These are phyloP conservation scores for Aspergillus fumigatus DNA, from an alignment of 2,329 filamentous ascomycete species.

Conservation along the genomic window DNA sequence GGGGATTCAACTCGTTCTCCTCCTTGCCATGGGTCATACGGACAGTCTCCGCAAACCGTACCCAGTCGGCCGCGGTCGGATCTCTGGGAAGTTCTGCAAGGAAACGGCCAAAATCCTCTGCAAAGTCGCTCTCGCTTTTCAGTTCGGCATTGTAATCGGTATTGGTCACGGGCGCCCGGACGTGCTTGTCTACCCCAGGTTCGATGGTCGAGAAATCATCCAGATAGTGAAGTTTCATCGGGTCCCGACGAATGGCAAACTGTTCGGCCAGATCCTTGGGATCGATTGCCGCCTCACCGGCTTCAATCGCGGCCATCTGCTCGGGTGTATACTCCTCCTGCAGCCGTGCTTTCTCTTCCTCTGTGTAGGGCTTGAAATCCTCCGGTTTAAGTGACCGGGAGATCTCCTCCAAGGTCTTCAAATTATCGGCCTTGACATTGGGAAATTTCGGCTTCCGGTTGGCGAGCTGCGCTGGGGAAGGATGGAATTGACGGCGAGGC, in stretches of 20 bases:
- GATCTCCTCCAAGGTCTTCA: conserved; percentile 22
- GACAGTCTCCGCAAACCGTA: conserved; percentile 43
- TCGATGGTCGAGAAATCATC: conserved; percentile 78
- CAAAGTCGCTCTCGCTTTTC: conserved; percentile 59
- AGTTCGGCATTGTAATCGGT: conserved; percentile 56
- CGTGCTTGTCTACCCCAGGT: conserved; percentile 70
- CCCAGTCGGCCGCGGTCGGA: conserved; percentile 41
- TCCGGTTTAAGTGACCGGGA: conserved; percentile 20
- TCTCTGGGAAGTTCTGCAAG: conserved; percentile 48
- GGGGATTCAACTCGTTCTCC: conserved; percentile 46
- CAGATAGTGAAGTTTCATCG: conserved; percentile 68
- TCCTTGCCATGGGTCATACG: conserved; percentile 49
- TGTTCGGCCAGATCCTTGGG: conserved; percentile 69
- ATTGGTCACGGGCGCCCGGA: conserved; percentile 47
- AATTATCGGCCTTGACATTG: conserved; percentile 34
- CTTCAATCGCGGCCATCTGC: conserved; percentile 76
- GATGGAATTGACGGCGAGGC: conserved; percentile 48
- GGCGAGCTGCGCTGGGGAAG: conserved; percentile 35
- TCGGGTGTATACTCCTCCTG: conserved; percentile 68
- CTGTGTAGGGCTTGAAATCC: conserved; percentile 57
- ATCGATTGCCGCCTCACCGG: conserved; percentile 72
- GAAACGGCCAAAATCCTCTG: conserved; percentile 51
- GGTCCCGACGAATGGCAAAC: conserved; percentile 66
- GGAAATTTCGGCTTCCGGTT: conserved; percentile 38
- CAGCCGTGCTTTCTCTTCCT: conserved; percentile 60